Conservation (phyloP, 768 basidiomycete genomes). For the Panaeolus cyanescens region DNA sequence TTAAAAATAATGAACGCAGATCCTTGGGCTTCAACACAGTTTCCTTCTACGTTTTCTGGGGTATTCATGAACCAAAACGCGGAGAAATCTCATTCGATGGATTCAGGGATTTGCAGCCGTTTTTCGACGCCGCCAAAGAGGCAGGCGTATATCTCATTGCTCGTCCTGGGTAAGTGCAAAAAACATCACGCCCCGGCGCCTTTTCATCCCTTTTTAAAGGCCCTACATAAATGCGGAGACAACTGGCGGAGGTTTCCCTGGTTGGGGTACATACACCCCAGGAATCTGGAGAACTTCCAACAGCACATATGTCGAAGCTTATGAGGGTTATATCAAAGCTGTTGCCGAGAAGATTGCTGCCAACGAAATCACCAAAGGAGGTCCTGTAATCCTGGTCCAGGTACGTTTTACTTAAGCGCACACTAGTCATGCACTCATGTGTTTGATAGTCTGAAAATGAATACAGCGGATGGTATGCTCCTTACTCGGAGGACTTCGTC, state of each 20-base stretch:
- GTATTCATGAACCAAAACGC: conserved; percentile 44
- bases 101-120: conserved; percentile 54
- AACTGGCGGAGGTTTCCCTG: conserved; percentile 56
- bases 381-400: conserved; percentile 51
- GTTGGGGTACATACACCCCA: conserved; percentile 54
- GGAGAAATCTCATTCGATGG: conserved; percentile 56
- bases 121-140: conserved; percentile 54
- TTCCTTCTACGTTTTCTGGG: conserved; percentile 48
- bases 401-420: conserved; percentile 14
- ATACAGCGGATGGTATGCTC: conserved; percentile 43
- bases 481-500: conserved; percentile 40
- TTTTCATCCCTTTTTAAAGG: conserved; percentile 15
- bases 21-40: conserved; percentile 45
- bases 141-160: conserved; percentile 60
- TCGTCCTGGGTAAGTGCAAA: conserved; percentile 41
- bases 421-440: background rate
- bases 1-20: conserved; percentile 16
- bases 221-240: conserved; percentile 52
- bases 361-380: conserved; percentile 62
- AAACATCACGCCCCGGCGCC: background rate
- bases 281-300: conserved; percentile 48
- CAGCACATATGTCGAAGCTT: conserved; percentile 45
- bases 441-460: conserved; percentile 51
- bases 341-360: conserved; percentile 46
- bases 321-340: conserved; percentile 49